Evolutionary conservation across 306 rosid species (phyloP).

Genomic region (Canavalia ensiformis): DNA sequence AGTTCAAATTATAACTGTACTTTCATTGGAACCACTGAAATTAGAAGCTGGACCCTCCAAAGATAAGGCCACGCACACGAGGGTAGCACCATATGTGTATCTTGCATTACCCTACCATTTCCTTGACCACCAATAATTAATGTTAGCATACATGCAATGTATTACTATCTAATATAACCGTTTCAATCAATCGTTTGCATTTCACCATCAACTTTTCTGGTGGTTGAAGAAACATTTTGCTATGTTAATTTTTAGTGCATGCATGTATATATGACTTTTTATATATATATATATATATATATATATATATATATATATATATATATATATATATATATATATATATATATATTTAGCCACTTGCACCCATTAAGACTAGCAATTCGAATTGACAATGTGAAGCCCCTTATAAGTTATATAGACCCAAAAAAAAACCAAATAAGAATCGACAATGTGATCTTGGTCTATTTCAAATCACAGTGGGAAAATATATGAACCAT

Average conservation of each 20-base stretch:
- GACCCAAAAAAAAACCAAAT: too few relatives aligned
- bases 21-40: constrained; percentile 5
- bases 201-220: constrained; percentile 18
- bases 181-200: constrained; percentile 9
- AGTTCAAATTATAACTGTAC: not conserved
- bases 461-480: constrained; percentile 16
- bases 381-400: not conserved
- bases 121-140: not conserved
- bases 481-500: not conserved
- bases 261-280: not conserved
- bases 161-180: not conserved
- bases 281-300: too few relatives aligned
- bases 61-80: constrained; percentile 60
- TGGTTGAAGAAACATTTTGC: constrained; percentile 24
- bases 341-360: not conserved
- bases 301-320: not conserved
- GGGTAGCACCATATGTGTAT: constrained; percentile 47
- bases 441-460: constrained; percentile 21
- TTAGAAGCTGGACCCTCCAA: constrained; percentile 22
- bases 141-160: not conserved
- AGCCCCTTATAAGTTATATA: not conserved
- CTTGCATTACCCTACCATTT: constrained; percentile 22
- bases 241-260: not conserved
- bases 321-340: too few relatives aligned
- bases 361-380: not conserved